Evolutionary conservation across 805 yeast species (phyloP).

Genomic region (Saturnispora quitensis): DNA sequence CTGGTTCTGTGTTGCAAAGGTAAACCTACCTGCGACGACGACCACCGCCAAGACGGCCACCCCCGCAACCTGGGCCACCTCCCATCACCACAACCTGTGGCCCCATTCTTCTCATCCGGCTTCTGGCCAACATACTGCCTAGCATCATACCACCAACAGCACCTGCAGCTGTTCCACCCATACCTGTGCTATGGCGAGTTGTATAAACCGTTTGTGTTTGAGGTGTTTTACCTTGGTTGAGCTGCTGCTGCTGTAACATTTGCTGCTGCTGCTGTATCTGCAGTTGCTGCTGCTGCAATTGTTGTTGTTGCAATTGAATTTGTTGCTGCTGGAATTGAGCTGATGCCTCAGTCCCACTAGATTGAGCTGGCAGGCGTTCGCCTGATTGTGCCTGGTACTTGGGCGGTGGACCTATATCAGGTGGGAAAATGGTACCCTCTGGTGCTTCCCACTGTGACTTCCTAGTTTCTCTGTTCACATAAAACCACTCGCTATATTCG

Average conservation of each 20-base stretch:
- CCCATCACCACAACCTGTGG: background rate
- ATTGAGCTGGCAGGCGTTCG: background rate
- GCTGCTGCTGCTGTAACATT: conserved; percentile 10
- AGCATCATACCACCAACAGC: background rate
- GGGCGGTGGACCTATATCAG: background rate
- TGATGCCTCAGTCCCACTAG: background rate
- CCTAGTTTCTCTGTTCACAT: conserved; percentile 63
- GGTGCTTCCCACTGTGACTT: conserved; percentile 92
- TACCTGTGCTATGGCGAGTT: background rate
- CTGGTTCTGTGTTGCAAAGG: background rate
- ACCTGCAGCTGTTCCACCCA: background rate
- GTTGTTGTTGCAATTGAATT: conserved; percentile 31
- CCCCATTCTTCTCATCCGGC: background rate
- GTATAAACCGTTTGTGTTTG: background rate
- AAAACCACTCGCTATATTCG: conserved; percentile 60
- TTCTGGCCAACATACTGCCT: background rate
- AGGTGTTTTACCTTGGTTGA: background rate
- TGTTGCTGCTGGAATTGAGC: conserved; percentile 24
- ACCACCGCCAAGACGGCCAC: background rate
- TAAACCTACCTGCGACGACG: background rate
- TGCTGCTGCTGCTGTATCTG: conserved; percentile 11
- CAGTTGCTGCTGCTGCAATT: conserved; percentile 7
- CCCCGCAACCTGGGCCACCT: background rate
- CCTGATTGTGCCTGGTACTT: background rate
- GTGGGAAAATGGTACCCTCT: conserved; percentile 32